phyloP scores from a whole-genome alignment of 306 rosid species.

The Prunus persica region Prunus_persica_NCBIv2 NC_034009.1:37050001-37050500 shows the following conservation, averaged over 20 bases:
- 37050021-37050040: conserved; percentile 50
- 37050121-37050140: conserved; percentile 66
- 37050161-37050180: conserved; percentile 33
- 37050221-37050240: conserved; percentile 14
- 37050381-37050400: conserved; percentile 56
- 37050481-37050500: background rate
- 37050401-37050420: conserved; percentile 62
- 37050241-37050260: conserved; percentile 66
- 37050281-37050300: conserved; percentile 51
- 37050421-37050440: conserved; percentile 70
- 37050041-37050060: conserved; percentile 68
- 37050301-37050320: conserved; percentile 53
- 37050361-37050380: conserved; percentile 65
- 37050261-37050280: conserved; percentile 61
- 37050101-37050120: conserved; percentile 61
- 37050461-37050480: conserved; percentile 3
- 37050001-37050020: background rate
- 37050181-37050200: background rate
- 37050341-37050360: conserved; percentile 61
- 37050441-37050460: conserved; percentile 60
- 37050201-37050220: background rate
- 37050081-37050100: conserved; percentile 59
- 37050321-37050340: conserved; percentile 58
- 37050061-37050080: conserved; percentile 70
- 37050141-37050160: conserved; percentile 55